Evolutionary conservation across 495 filamentous ascomycete genomes (phyloP), one percentile per base, ranked within the genome.

Genomic region (Hamigera avellanea): DNA sequence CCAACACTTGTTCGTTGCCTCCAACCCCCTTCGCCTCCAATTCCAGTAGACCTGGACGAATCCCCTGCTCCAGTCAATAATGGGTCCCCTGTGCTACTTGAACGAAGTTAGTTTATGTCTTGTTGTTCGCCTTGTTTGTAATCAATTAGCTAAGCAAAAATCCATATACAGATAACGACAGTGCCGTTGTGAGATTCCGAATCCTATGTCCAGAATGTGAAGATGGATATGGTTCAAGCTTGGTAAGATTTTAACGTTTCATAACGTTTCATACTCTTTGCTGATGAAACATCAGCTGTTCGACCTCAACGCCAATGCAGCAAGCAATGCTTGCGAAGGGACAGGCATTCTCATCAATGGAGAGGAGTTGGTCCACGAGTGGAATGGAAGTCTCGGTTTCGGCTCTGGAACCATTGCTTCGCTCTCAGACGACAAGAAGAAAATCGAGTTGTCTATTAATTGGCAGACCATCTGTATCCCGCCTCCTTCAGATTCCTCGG

Each of bases 401-500:
- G 44, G 56, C 8, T 48, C 48, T 37, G 53, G 58, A 6, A 15
- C 30, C 7, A 53, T 58, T 31, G 49, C 47, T 14, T 54, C 49
- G 6, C 37, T 63, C 18, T 39, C 44, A 15, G 52, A 53, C 1
- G 43, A 56, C 19, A 25, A 50, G 10, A 50, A 42, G 0, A 44
- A 32, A 30, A 39, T 36, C 21, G 50, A 44, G 12, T 30, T 64
- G 30, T 23, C 41, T 13, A 57, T 60, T n/a, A 46, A 42, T 18
- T 75, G 71, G 71, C 48, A 57, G 13, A 61, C 65, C 18, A 53
- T 43, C 16, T 74, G 70, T 37, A 49, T 65, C 13, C 48, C 58
- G 14, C 54, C 61, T 32, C 41, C 39, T 26, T 9, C 27, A 12
- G 43, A 37, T 32, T 40, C 45, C 13, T 33, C 60, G 16, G 49